A percentile compares a stretch with the other conserved stretches of the same genome.
These are phyloP conservation scores for Dioscorea dumetorum DNA, from an alignment of 106 monocot genomes.

Conservation along the genomic window DNA sequence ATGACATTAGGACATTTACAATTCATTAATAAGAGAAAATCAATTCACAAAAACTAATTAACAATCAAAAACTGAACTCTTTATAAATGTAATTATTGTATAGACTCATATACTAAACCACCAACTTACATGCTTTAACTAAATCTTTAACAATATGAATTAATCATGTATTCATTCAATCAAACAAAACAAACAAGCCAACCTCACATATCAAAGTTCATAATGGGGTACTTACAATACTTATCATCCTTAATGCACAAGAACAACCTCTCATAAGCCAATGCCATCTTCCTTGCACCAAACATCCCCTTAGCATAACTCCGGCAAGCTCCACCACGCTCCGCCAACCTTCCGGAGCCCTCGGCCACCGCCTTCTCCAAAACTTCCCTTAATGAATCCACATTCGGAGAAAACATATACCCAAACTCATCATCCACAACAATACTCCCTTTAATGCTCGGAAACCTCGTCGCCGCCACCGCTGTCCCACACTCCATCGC, in stretches of 20 bases:
- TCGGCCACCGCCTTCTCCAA: constrained; percentile 64
- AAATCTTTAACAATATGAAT: too few species aligned
- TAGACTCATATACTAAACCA: too few species aligned
- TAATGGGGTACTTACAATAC: constrained; percentile 41
- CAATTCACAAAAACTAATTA: too few species aligned
- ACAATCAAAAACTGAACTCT: too few species aligned
- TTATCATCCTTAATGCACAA: constrained; percentile 55
- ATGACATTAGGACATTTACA: too few species aligned
- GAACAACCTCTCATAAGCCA: constrained; percentile 87
- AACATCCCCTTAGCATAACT: constrained; percentile 72
- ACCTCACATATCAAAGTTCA: constrained; percentile 10
- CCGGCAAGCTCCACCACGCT: constrained; percentile 59
- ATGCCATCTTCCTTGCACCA: constrained; percentile 75
- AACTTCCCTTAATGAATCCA: constrained; percentile 39
- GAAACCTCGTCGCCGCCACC: constrained; percentile 77
- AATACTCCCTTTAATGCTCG: constrained; percentile 84
- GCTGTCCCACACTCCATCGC: constrained; percentile 96
- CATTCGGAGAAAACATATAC: constrained; percentile 80
- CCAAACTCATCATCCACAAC: constrained; percentile 83
- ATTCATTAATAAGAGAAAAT: too few species aligned
- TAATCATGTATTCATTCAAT: too few species aligned
- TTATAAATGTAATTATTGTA: too few species aligned
- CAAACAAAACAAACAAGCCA: too few species aligned
- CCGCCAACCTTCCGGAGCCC: constrained; percentile 36
- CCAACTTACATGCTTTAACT: too few species aligned